Percentiles rank a stretch among this genome's conserved stretches.
These are phyloP conservation scores for Sanghuangporus weigelae DNA, from an alignment of 1,284 basidiomycete species.

Conservation along the genomic window DNA sequence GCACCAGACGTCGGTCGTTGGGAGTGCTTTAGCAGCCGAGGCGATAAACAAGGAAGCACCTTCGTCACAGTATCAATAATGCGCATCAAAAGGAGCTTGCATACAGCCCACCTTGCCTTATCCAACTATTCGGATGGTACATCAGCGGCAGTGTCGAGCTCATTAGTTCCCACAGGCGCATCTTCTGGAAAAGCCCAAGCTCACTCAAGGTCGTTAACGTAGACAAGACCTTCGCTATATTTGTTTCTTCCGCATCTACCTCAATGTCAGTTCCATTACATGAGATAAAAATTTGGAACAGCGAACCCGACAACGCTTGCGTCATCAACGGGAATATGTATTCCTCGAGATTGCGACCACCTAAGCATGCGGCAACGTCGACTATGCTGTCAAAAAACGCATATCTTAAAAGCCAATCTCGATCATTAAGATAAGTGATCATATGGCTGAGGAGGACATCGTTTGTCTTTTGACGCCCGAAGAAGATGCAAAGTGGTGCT, in stretches of 20 bases:
- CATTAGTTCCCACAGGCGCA: slow-evolving; percentile 93
- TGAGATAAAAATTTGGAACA: slow-evolving; percentile 11
- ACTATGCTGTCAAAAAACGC: slow-evolving; percentile 96
- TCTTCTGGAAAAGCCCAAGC: slow-evolving; percentile 82
- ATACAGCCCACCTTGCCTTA: slow-evolving; percentile 68
- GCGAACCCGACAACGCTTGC: slow-evolving; percentile 82
- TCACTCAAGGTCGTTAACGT: slow-evolving; percentile 85
- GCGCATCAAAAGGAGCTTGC: neutral
- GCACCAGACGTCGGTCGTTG: slow-evolving; percentile 90
- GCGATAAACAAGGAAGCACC: slow-evolving; percentile 86
- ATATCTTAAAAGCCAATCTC: slow-evolving; percentile 86
- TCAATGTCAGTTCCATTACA: neutral
- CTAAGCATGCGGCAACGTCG: slow-evolving; percentile 90
- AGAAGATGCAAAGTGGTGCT: slow-evolving; percentile 86
- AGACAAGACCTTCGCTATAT: slow-evolving; percentile 82
- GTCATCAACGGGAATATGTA: slow-evolving; percentile 93
- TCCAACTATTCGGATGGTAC: slow-evolving; percentile 97
- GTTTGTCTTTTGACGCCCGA: slow-evolving; percentile 89
- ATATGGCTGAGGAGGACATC: slow-evolving; percentile 95
- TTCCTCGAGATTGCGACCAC: slow-evolving; percentile 79
- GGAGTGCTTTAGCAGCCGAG: slow-evolving; percentile 74
- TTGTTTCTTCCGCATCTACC: slow-evolving; percentile 90
- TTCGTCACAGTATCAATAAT: slow-evolving; percentile 27
- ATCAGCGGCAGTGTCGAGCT: slow-evolving; percentile 83
- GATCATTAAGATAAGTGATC: slow-evolving; percentile 97